Percentiles rank a stretch among this genome's conserved stretches.
Evolutionary conservation across 2,329 filamentous ascomycete species (phyloP).

Genomic region (Colletotrichum tamarilloi): DNA sequence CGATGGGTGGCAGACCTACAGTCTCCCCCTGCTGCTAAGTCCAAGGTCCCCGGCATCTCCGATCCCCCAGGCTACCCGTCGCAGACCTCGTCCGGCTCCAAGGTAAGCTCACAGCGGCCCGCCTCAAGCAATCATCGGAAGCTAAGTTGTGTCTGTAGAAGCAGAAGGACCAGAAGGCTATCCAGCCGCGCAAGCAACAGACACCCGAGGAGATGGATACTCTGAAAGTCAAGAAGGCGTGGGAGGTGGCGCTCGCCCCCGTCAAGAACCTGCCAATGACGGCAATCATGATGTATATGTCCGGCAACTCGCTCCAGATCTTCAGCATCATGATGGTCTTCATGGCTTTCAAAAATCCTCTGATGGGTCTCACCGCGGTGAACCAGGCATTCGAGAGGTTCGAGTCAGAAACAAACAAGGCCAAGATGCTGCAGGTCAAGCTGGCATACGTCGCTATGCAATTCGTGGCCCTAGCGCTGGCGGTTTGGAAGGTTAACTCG

Average conservation of each 20-base stretch:
- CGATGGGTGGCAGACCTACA: constrained; percentile 87
- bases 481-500: constrained; percentile 94
- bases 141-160: constrained; percentile 50
- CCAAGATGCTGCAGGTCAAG: constrained; percentile 84
- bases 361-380: constrained; percentile 84
- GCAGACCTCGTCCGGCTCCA: constrained; percentile 62
- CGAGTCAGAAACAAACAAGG: constrained; percentile 82
- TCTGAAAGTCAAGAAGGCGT: constrained; percentile 97
- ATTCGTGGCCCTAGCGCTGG: constrained; percentile 82
- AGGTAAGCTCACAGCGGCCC: constrained; percentile 54
- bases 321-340: constrained; percentile 99
- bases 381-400: constrained; percentile 92
- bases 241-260: constrained; percentile 94
- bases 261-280: constrained; percentile 98
- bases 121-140: not conserved
- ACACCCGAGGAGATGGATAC: constrained; percentile 90
- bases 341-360: constrained; percentile 97
- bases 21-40: constrained; percentile 72
- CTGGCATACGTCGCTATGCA: constrained; percentile 90
- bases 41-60: constrained; percentile 75
- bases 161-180: constrained; percentile 58
- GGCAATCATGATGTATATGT: constrained; percentile 99
- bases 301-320: constrained; percentile 96
- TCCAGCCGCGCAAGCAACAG: constrained; percentile 71
- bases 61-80: constrained; percentile 88